Evolutionary conservation across 768 basidiomycete genomes (phyloP).

Genomic region (Auriculariales sp.): DNA sequence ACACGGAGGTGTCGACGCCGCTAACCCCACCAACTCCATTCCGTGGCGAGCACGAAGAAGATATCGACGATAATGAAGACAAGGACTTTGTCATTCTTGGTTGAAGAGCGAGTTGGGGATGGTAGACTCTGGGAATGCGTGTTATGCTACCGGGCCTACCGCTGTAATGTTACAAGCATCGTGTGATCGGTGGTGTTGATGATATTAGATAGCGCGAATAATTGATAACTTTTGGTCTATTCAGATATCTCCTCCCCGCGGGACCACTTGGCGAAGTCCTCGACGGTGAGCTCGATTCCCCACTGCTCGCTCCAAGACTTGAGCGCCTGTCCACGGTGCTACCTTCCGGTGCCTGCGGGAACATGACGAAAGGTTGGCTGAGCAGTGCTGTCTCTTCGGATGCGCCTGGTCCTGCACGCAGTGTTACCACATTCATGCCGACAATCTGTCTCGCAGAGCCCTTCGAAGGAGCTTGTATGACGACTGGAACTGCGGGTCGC

Average conservation of each 20-base stretch:
- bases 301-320: constrained; percentile 37
- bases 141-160: background rate
- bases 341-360: constrained; percentile 9
- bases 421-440: constrained; percentile 55
- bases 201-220: background rate
- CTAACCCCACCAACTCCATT: background rate
- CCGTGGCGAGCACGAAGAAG: background rate
- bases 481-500: constrained; percentile 33
- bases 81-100: background rate
- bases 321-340: constrained; percentile 25
- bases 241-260: constrained; percentile 27
- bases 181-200: background rate
- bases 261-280: constrained; percentile 53
- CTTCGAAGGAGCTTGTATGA: constrained; percentile 54
- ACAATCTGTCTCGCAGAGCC: constrained; percentile 70
- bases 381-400: constrained; percentile 41
- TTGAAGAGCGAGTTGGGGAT: background rate
- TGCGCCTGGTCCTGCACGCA: constrained; percentile 20
- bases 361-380: constrained; percentile 49
- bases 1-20: background rate
- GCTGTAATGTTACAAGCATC: background rate
- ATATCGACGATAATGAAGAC: background rate
- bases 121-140: no score
- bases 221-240: background rate
- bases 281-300: constrained; percentile 25